A percentile compares a stretch with the other conserved stretches of the same genome.
Evolutionary conservation across 2,329 filamentous ascomycete species (phyloP).

Genomic region (Aspergillus fischeri): DNA sequence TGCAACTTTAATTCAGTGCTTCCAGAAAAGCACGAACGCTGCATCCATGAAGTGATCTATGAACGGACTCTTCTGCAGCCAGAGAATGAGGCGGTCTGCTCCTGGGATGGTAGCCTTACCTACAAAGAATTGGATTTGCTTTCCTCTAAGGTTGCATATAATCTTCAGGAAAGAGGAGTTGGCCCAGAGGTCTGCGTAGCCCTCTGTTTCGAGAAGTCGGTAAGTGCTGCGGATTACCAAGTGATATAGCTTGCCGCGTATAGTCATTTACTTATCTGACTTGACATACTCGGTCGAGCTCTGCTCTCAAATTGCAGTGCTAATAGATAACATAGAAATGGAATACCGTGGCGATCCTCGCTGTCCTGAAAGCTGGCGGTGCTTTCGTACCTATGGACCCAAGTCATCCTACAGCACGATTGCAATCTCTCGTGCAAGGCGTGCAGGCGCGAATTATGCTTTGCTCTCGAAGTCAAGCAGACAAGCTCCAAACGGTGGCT

Average conservation of each 20-base stretch:
- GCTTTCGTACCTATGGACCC: constrained; percentile 42
- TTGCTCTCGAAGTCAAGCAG: constrained; percentile 26
- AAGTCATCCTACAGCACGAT: constrained; percentile 34
- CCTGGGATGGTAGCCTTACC: constrained; percentile 39
- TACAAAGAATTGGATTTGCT: constrained; percentile 36
- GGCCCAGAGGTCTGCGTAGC: constrained; percentile 35
- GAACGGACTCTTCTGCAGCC: constrained; percentile 35
- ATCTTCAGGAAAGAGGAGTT: constrained; percentile 38
- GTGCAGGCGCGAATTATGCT: constrained; percentile 32
- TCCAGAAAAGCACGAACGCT: constrained; percentile 36
- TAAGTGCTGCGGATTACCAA: constrained; percentile 15
- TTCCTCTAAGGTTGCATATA: constrained; percentile 33
- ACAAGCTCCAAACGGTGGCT: constrained; percentile 17
- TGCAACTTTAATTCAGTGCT: constrained; percentile 49
- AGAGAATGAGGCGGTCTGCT: constrained; percentile 31
- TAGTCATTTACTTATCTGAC: neutral
- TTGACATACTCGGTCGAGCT: neutral
- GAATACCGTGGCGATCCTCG: constrained; percentile 40
- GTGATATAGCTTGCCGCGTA: neutral
- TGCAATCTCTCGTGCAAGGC: constrained; percentile 31
- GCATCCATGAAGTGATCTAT: constrained; percentile 36
- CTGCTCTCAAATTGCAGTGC: neutral
- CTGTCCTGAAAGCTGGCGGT: constrained; percentile 41
- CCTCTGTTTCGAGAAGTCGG: constrained; percentile 42
- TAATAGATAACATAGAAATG: constrained; percentile 31